Conservation (phyloP, 768 basidiomycete genomes). For the Lentinula boryana region DNA sequence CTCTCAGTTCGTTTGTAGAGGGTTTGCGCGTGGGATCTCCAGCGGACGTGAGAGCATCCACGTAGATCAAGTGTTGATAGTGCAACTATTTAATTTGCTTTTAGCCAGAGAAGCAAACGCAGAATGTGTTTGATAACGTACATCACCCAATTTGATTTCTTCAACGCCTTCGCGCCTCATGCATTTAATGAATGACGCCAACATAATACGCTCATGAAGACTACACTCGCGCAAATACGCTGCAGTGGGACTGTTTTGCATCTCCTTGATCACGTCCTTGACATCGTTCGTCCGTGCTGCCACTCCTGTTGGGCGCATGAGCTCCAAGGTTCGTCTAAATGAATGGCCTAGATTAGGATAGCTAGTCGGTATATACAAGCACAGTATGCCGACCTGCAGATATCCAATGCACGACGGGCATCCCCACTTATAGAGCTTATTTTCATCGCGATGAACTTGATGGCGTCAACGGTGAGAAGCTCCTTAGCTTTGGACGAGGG, state of each 20-base stretch:
- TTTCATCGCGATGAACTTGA: conserved; percentile 77
- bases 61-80: conserved; percentile 70
- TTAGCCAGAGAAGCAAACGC: background rate
- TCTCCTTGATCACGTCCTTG: conserved; percentile 69
- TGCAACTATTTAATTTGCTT: conserved; percentile 42
- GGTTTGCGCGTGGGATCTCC: conserved; percentile 57
- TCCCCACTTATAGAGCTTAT: conserved; percentile 82
- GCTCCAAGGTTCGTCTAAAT: conserved; percentile 75
- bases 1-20: conserved; percentile 51
- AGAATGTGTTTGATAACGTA: conserved; percentile 25
- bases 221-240: conserved; percentile 78
- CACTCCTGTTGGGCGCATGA: conserved; percentile 45
- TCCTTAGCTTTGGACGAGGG: conserved; percentile 37
- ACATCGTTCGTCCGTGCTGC: conserved; percentile 69
- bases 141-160: conserved; percentile 82
- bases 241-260: conserved; percentile 90
- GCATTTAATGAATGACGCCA: conserved; percentile 78
- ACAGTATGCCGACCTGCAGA: conserved; percentile 56
- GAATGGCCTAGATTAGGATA: background rate
- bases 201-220: conserved; percentile 84
- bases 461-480: conserved; percentile 62
- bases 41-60: conserved; percentile 52
- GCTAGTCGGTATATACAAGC: background rate
- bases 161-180: conserved; percentile 80
- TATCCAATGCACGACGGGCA: conserved; percentile 87